Conservation (phyloP, 2,329 filamentous ascomycete genomes). For the Pleurostoma richardsiae region DNA sequence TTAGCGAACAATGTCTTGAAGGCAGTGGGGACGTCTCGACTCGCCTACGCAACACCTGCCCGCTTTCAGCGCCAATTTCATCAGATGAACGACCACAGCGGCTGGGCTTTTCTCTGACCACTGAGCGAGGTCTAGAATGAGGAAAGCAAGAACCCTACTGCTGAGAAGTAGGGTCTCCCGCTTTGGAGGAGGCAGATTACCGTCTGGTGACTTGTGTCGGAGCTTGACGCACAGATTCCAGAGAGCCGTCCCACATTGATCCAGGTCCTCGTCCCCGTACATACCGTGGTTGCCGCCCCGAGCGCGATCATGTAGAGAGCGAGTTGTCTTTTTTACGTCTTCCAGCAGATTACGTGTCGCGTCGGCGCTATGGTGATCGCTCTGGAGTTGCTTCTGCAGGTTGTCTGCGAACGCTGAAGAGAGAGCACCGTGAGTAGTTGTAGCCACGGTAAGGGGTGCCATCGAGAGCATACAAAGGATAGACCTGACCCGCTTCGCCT, state of each 20-base stretch:
- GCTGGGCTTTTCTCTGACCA: slow-evolving; percentile 17
- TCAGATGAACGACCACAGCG: slow-evolving; percentile 43
- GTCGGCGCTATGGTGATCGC: slow-evolving; percentile 16
- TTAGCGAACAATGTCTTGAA: slow-evolving; percentile 13
- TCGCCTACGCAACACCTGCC: slow-evolving; percentile 56
- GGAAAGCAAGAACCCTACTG: slow-evolving; percentile 55
- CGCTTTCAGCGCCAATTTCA: slow-evolving; percentile 64
- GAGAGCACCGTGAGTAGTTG: slow-evolving; percentile 1
- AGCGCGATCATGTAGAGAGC: too few relatives aligned
- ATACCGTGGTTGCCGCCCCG: slow-evolving; percentile 13
- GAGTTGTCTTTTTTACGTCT: slow-evolving; percentile 28
- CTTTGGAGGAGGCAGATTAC: slow-evolving; percentile 11
- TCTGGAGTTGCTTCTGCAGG: slow-evolving; percentile 20
- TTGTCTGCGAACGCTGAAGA: slow-evolving; percentile 9
- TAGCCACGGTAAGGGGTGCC: neutral
- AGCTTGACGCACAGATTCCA: slow-evolving; percentile 60
- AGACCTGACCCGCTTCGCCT: neutral
- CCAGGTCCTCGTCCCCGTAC: slow-evolving; percentile 40
- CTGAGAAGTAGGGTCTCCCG: slow-evolving; percentile 28
- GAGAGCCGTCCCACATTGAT: slow-evolving; percentile 49
- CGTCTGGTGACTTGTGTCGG: slow-evolving; percentile 6
- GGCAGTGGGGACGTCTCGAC: too few relatives aligned
- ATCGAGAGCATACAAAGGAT: slow-evolving; percentile 5
- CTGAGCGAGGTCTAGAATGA: slow-evolving; percentile 58
- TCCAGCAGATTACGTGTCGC: slow-evolving; percentile 24